Base-by-base conservation (phyloP, 179 eudicot genomes). In the Corrigiola litoralis region DNA sequence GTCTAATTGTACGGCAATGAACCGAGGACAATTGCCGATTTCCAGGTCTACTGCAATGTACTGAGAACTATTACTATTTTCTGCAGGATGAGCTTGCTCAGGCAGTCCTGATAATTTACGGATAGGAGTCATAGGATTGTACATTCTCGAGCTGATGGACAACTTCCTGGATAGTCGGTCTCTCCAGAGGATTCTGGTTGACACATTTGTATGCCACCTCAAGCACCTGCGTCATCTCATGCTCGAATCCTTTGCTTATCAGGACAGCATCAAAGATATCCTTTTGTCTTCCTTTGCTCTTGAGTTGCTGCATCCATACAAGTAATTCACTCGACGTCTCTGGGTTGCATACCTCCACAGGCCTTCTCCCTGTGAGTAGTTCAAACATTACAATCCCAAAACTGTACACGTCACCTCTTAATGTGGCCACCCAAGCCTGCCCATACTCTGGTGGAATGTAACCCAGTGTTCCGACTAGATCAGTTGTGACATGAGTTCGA, bases 401-500 rank as follows among this genome's bases (percentile, higher is more conserved):
- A 78, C 97, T 90, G 63, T 90, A 90, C 31, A 90, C 75, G 57
- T 90, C 97, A 16, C 97, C 97, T 70, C 80, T 88, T 64, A 90
- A 79, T 40, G 97, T 88, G 61, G 97, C 97, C 63, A 84, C 78
- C 92, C 87, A 84, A 38, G 95, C 72, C 36, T 90, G 97, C 58
- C 92, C 85, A 28, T 90, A 90, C 66, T 90, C 97, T 2, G 97
- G 97, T 38, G 97, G 97, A 41, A 88, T 90, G 78, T 90, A 90
- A 24, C 97, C 97, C 24, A 88, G 69, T 21, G 97, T 90, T 32
- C 97, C 97, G 2, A 90, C 95, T 69, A 90, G 69, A 66, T 90
- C 95, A 4, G 97, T 88, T 47, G 92, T 88, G 71, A 88, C 97
- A 58, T 90, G 97, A 16, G 97, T 88, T 11, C 80, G 72, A 60